Conservation (phyloP, 192 early-diverging fungal species). For the Backusella morwellensis region DNA sequence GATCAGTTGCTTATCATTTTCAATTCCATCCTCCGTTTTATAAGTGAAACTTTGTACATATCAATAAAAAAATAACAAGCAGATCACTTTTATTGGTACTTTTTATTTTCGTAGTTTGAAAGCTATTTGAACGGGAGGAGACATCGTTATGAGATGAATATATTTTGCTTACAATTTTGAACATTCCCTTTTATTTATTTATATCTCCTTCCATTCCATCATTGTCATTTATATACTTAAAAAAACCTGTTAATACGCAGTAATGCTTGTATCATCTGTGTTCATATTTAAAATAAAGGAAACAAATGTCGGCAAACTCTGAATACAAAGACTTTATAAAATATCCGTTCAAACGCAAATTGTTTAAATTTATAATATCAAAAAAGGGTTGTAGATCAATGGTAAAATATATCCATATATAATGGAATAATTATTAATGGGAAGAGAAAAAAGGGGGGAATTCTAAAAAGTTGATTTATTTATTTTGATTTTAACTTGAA, state of each 20-base stretch:
- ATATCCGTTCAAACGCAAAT: neutral
- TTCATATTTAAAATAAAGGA: neutral
- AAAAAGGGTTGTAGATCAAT: neutral
- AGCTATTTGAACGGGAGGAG: neutral
- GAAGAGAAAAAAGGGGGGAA: neutral
- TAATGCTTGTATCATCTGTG: neutral
- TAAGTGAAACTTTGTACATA: neutral
- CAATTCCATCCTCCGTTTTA: neutral
- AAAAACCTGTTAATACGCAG: neutral
- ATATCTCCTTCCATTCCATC: conserved; percentile 1
- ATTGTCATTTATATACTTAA: neutral
- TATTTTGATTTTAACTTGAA: conserved; percentile 4
- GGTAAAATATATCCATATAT: neutral
- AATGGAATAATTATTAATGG: neutral
- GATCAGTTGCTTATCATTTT: neutral
- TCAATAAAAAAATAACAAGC: neutral
- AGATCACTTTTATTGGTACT: neutral
- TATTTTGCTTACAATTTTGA: neutral
- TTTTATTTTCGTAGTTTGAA: neutral
- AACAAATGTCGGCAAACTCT: neutral
- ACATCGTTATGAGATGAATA: neutral
- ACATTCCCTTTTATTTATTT: neutral
- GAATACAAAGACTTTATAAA: neutral
- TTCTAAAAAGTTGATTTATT: neutral
- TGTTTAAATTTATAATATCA: neutral